Evolutionary conservation across 495 filamentous ascomycete genomes (phyloP).

Genomic region (Massariosphaeria phaeospora): DNA sequence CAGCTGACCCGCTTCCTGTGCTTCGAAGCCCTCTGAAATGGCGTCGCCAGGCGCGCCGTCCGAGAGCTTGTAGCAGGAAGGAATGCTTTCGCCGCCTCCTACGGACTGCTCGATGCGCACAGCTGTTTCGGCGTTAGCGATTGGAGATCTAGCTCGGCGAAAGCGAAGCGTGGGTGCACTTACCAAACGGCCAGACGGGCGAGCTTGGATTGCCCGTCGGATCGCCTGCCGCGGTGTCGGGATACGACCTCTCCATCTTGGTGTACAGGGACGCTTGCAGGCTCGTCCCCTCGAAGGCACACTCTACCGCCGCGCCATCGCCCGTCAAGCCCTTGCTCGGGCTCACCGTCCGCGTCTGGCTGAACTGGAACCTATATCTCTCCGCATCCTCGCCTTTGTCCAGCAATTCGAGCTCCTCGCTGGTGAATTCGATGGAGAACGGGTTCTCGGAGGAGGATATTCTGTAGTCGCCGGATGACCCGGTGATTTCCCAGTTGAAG

Average conservation of each 20-base stretch:
- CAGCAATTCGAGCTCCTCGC: conserved; percentile 40
- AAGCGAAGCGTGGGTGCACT: not conserved
- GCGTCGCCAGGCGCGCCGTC: conserved; percentile 27
- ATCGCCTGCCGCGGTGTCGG: conserved; percentile 26
- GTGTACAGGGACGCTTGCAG: conserved; percentile 53
- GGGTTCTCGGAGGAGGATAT: conserved; percentile 49
- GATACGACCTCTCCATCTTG: conserved; percentile 43
- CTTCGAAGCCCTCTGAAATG: conserved; percentile 16
- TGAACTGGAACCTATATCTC: conserved; percentile 49
- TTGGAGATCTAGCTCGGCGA: conserved; percentile 22
- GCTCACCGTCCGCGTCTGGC: conserved; percentile 44
- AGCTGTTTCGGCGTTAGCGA: conserved; percentile 41
- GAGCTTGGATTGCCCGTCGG: conserved; percentile 18
- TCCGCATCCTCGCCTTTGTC: conserved; percentile 41
- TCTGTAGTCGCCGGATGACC: conserved; percentile 32
- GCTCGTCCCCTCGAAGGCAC: conserved; percentile 49
- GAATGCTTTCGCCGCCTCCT: conserved; percentile 41
- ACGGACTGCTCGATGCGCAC: conserved; percentile 46
- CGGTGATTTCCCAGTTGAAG: conserved; percentile 55
- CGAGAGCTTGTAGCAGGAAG: conserved; percentile 42
- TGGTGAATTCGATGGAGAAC: conserved; percentile 47
- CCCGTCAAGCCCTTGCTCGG: conserved; percentile 39
- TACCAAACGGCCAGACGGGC: conserved; percentile 28
- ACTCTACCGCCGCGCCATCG: conserved; percentile 38
- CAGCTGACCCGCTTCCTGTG: conserved; percentile 20